Evolutionary conservation across 805 yeast genomes (phyloP).

Genomic region (Metschnikowia orientalis): DNA sequence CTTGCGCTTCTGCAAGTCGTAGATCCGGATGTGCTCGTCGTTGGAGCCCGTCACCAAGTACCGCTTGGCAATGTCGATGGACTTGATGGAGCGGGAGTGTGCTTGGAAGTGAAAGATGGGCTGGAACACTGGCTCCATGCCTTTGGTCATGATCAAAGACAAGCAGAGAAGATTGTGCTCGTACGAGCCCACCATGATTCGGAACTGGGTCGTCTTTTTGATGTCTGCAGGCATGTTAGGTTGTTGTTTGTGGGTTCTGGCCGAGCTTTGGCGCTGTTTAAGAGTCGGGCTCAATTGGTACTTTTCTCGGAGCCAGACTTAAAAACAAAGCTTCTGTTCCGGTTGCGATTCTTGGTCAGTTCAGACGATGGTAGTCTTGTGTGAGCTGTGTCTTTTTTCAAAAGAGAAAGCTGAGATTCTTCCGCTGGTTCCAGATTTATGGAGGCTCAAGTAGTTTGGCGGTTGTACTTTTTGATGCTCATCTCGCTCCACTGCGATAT

Average conservation of each 20-base stretch:
- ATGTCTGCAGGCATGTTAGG: slow-evolving; percentile 9
- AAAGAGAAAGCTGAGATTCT: too few relatives aligned
- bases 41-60: slow-evolving; percentile 91
- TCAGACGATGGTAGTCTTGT: too few relatives aligned
- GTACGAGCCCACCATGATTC: slow-evolving; percentile 91
- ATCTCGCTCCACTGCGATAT: too few relatives aligned
- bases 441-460: background rate
- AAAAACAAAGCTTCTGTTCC: too few relatives aligned
- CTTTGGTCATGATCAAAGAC: slow-evolving; percentile 57
- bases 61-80: slow-evolving; percentile 76
- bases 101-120: slow-evolving; percentile 97
- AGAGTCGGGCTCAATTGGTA: too few relatives aligned
- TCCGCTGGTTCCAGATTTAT: too few relatives aligned
- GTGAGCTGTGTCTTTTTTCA: too few relatives aligned
- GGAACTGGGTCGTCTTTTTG: slow-evolving; percentile 40
- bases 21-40: slow-evolving; percentile 92
- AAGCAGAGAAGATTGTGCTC: slow-evolving; percentile 89
- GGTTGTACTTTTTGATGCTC: slow-evolving; percentile 6
- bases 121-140: slow-evolving; percentile 59
- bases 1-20: slow-evolving; percentile 88
- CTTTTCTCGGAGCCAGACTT: too few relatives aligned
- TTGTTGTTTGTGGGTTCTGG: too few relatives aligned
- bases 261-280: too few relatives aligned
- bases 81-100: slow-evolving; percentile 81
- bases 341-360: too few relatives aligned